Base-by-base conservation (phyloP, 768 basidiomycete species). In the Amanita rubescens region DNA sequence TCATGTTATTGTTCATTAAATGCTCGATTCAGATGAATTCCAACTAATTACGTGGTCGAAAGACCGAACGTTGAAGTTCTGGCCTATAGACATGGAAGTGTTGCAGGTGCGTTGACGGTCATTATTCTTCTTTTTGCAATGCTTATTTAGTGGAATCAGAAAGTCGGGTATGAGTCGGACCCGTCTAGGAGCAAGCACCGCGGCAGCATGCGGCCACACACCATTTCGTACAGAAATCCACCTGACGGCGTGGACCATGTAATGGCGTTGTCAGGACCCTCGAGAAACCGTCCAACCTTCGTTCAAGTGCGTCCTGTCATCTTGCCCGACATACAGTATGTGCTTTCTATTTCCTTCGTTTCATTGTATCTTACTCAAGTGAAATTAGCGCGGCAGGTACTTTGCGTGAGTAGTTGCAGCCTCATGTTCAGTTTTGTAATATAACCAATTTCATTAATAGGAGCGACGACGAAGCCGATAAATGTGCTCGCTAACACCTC, bases 41-140 rank as follows among this genome's bases (percentile, higher is more conserved):
- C 83, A 82, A 60, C 72, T 82, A 2, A 78, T 81, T 34, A 81
- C 78, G 1, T 81, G 79, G 79, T 90, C 91, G 1, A 94, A 93
- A 65, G 96, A 98, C 63, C 80, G 91, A 17, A 94, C 90, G 0
- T 68, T 99, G 32, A 75, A 92, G 12, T 89, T 97, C 63, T 95
- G 93, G 90, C 95, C 93, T 0, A 77, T 97, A 2, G 81, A 83
- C 51, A 66, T 73, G 1, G 84, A 87, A 32, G 76, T 76, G 35
- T 81, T 89, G 73, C 77, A 85, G 75, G 90, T 81, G 58, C 37
- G 71, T 48, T 3, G 6, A 25, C 33, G 6, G 27, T 33, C 8
- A 12, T 32, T 5, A 15, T 22, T 51, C 33, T 22, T 48, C 17
- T 5, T 35, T 46, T 8, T 22, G 1, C 34, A n/a, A 3, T 41